phyloP scores from a whole-genome alignment of 2,329 filamentous ascomycete species.

The Epichloe uncinata region DNA sequence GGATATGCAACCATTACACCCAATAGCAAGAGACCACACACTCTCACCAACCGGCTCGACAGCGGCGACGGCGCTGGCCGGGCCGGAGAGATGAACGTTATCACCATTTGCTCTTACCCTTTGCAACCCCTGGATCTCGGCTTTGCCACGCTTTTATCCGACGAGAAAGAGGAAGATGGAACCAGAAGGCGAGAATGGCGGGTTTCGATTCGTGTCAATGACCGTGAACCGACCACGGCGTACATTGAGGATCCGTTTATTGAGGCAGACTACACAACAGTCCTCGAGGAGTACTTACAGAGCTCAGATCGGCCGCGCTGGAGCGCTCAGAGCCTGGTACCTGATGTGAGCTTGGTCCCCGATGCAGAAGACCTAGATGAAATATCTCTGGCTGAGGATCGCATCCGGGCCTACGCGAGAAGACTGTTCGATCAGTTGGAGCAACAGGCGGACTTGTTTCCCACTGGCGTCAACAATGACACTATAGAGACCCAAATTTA shows the following conservation, averaged over 20 bases:
- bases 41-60: background rate
- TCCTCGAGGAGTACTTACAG: conserved; percentile 15
- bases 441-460: conserved; percentile 6
- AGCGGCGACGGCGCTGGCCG: background rate
- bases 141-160: background rate
- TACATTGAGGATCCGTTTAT: conserved; percentile 14
- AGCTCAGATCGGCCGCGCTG: conserved; percentile 12
- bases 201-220: conserved; percentile 12
- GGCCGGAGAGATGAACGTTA: conserved; percentile 10
- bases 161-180: conserved; percentile 1
- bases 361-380: conserved; percentile 5
- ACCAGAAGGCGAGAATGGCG: conserved; percentile 11
- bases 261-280: conserved; percentile 11
- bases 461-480: background rate
- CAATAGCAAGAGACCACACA: conserved; percentile 2
- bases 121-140: conserved; percentile 4
- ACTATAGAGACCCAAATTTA: conserved; percentile 11
- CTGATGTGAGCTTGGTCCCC: background rate
- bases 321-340: conserved; percentile 8
- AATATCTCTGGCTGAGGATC: conserved; percentile 8
- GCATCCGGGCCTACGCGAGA: conserved; percentile 11
- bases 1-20: conserved; percentile 5
- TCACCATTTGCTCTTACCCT: conserved; percentile 10
- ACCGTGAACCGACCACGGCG: conserved; percentile 2
- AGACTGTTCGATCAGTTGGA: conserved; percentile 11